Evolutionary conservation across 305 asterid genomes (phyloP), one percentile per base, ranked within the genome.

Genomic region (Caryopteris hybrid): DNA sequence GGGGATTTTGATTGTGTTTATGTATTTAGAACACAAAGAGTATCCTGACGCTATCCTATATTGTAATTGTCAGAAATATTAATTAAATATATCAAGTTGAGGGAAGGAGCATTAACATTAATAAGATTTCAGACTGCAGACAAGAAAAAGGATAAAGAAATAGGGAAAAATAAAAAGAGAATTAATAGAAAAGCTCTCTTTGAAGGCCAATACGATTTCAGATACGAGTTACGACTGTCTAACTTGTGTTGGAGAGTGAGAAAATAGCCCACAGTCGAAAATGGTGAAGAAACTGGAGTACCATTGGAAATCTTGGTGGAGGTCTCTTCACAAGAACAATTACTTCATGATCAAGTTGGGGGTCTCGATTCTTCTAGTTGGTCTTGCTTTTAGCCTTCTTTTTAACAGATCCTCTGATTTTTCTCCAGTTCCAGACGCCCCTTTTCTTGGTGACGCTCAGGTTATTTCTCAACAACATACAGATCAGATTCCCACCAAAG

Each of bases 261-360:
- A 22, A 10, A 59, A 31, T 17, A 69, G 54, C 62, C 56, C 66
- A 68, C 8, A 51, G 8, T 17, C 27, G 16, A 64, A 46, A 53
- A 80, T 62, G 93, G 76, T 64, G 74, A 83, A 73, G 76, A 81
- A 74, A 74, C 52, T 79, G 81, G 48, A 34, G 70, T 57, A 62
- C 64, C 66, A 67, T 11, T 85, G 80, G 86, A 81, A 81, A 62
- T 75, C 80, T 53, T 78, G 82, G 88, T 76, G 83, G 77, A 69
- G 71, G 69, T 50, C 79, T 42, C 34, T 77, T 34, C 78, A 75
- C 47, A 88, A 83, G 79, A 77, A 67, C 54, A 85, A 77, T 63
- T 70, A 76, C 75, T 74, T 76, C 48, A 69, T 79, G 57, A 22
- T 83, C n/a, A 90, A 86, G 83, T 42, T 88, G 63, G 93, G 88